These are phyloP conservation scores for Neurospora sp. DNA, from an alignment of 495 filamentous ascomycete species.

Conservation along the genomic window DNA sequence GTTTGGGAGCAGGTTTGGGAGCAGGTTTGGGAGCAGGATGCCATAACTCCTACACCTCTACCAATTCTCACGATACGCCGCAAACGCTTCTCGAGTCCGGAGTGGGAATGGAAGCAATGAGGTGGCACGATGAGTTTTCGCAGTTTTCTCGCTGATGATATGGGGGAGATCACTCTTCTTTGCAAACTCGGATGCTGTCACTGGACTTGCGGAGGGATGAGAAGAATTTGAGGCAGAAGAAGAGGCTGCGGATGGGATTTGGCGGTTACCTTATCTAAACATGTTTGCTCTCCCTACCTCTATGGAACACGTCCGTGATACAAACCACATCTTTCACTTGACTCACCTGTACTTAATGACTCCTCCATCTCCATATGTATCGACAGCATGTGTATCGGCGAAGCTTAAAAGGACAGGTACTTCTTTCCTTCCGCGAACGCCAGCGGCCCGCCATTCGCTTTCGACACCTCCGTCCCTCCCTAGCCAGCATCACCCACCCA, in stretches of 20 bases:
- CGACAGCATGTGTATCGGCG: background rate
- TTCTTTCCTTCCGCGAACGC: background rate
- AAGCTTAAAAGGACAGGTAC: background rate
- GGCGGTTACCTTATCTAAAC: background rate
- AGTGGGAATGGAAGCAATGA: background rate
- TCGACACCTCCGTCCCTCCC: background rate
- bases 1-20: too few species aligned
- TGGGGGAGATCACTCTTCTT: background rate
- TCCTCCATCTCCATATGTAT: background rate
- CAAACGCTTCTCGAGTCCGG: background rate
- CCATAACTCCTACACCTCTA: background rate
- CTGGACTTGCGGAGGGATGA: background rate
- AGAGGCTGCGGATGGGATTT: background rate
- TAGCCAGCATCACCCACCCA: background rate
- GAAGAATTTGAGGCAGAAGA: background rate
- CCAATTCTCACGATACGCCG: background rate
- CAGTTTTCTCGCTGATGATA: background rate
- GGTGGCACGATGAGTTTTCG: background rate
- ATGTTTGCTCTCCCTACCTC: background rate
- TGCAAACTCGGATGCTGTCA: background rate
- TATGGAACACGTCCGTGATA: fast-evolving
- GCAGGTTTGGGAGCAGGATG: background rate
- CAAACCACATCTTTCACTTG: background rate
- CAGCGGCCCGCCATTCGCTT: background rate
- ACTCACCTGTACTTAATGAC: background rate